phyloP scores from a whole-genome alignment of 352 stramenopile species.

The Pythium aquatile region DNA sequence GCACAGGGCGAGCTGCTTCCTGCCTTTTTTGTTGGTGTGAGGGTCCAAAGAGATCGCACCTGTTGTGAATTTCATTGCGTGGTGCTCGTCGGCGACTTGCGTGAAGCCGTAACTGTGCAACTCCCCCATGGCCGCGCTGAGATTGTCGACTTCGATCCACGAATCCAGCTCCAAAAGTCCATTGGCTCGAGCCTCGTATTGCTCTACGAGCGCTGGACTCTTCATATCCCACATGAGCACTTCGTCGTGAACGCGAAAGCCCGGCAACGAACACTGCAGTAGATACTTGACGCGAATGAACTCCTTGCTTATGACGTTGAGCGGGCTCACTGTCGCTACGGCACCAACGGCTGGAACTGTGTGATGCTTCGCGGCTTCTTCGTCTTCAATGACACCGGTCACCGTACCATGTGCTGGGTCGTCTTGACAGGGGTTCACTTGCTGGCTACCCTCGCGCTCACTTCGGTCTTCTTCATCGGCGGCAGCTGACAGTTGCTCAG shows the following conservation, averaged over 20 bases:
- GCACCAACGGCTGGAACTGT: slow-evolving; percentile 36
- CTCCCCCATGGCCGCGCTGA: slow-evolving; percentile 56
- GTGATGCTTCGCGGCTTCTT: slow-evolving; percentile 14
- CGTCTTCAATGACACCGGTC: slow-evolving; percentile 3
- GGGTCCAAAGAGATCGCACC: slow-evolving; percentile 48
- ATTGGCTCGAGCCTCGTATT: slow-evolving; percentile 51
- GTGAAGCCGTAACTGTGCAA: slow-evolving; percentile 56
- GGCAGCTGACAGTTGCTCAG: slow-evolving; percentile 7
- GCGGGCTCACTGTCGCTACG: slow-evolving; percentile 46
- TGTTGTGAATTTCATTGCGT: slow-evolving; percentile 66
- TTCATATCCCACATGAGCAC: slow-evolving; percentile 74
- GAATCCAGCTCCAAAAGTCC: slow-evolving; percentile 72
- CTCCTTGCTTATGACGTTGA: slow-evolving; percentile 47
- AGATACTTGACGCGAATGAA: slow-evolving; percentile 67
- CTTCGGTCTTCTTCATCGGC: neutral
- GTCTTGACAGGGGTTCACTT: neutral
- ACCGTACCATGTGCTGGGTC: neutral
- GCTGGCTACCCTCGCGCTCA: neutral
- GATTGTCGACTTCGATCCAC: slow-evolving; percentile 68
- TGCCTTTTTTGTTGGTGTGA: slow-evolving; percentile 18
- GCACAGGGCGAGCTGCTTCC: slow-evolving; percentile 67
- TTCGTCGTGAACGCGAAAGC: slow-evolving; percentile 51
- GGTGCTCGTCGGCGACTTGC: slow-evolving; percentile 39
- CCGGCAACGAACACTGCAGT: slow-evolving; percentile 57
- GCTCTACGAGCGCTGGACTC: slow-evolving; percentile 47